Conservation (phyloP, 2,329 filamentous ascomycete species). For the Capronia coronata region DNA sequence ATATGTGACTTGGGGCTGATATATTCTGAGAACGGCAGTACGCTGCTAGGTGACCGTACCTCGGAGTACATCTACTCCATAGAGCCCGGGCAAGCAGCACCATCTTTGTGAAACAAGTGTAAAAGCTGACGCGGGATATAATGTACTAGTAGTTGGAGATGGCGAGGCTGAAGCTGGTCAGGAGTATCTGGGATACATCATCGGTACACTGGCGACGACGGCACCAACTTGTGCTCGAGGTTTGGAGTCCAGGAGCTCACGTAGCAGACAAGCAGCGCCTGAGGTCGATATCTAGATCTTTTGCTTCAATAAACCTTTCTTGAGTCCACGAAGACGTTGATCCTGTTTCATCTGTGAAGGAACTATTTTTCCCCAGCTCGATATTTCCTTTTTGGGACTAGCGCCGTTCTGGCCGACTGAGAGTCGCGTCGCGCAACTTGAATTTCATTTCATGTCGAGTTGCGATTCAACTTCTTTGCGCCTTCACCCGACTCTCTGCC, state of each 20-base stretch:
- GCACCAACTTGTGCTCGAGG: too few relatives aligned
- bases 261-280: too few relatives aligned
- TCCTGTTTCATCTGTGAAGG: neutral
- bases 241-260: too few relatives aligned
- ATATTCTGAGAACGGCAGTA: neutral
- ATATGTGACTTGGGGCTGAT: neutral
- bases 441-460: neutral
- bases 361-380: neutral
- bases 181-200: neutral
- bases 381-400: neutral
- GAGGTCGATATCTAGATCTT: too few relatives aligned
- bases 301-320: too few relatives aligned
- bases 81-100: neutral
- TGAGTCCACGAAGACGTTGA: neutral
- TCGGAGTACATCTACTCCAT: neutral
- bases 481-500: neutral
- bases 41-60: neutral
- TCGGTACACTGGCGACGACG: too few relatives aligned
- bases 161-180: conserved; percentile 1
- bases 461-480: neutral
- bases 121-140: neutral
- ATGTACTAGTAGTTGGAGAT: neutral
- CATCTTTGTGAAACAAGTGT: neutral
- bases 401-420: neutral
- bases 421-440: conserved; percentile 2